Evolutionary conservation across 306 rosid genomes (phyloP).

Genomic region (Acacia acuminata): DNA sequence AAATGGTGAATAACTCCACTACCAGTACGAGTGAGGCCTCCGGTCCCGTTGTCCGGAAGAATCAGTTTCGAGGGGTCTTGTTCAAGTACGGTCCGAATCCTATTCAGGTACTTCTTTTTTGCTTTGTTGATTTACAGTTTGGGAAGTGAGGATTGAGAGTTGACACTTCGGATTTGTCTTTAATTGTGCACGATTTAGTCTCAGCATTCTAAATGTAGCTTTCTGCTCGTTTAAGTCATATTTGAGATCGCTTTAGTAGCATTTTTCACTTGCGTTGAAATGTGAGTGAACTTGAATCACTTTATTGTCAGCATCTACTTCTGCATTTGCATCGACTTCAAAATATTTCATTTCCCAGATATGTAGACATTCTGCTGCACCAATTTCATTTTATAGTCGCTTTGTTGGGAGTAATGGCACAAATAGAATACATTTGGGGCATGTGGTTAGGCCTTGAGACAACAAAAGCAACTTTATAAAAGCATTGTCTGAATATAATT

Average conservation of each 20-base stretch:
- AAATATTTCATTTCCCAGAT: conserved; percentile 20
- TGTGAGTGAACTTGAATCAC: not conserved
- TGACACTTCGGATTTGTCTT: conserved; percentile 23
- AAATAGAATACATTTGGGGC: not conserved
- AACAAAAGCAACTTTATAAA: not conserved
- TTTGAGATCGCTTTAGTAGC: not conserved
- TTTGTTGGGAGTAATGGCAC: not conserved
- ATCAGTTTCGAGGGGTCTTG: conserved; percentile 76
- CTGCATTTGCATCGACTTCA: conserved; percentile 28
- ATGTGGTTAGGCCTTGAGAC: not conserved
- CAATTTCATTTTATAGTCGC: not conserved
- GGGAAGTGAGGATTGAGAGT: not conserved
- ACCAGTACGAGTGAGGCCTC: conserved; percentile 35
- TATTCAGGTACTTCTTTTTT: conserved; percentile 66
- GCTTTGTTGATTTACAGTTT: not conserved
- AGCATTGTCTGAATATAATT: not conserved
- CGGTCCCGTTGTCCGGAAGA: conserved; percentile 69
- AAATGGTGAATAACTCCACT: conserved; percentile 46
- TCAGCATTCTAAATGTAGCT: not conserved
- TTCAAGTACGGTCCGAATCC: conserved; percentile 96
- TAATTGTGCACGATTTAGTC: not conserved
- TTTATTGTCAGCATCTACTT: conserved; percentile 11
- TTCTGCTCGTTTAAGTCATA: not conserved
- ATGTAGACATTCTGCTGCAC: not conserved
- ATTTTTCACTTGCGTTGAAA: not conserved